These are phyloP conservation scores for Rhynchosporium graminicola DNA, from an alignment of 2,329 filamentous ascomycete genomes.

Conservation along the genomic window DNA sequence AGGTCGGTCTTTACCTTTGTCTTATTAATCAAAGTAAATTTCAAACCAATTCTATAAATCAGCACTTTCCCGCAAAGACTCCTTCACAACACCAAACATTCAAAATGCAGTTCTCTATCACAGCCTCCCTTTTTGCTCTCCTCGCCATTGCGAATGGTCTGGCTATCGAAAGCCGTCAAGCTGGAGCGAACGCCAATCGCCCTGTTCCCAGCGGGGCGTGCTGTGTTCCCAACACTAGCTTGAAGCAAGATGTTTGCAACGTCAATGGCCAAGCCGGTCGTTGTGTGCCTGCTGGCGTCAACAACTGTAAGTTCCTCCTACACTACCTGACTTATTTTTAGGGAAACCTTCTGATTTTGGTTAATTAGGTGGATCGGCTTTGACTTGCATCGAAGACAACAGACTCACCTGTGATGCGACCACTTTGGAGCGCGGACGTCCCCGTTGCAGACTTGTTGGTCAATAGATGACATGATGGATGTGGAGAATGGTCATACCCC, in stretches of 20 bases:
- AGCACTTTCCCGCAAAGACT: neutral
- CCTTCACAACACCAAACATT: neutral
- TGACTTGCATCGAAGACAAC: slow-evolving; percentile 39
- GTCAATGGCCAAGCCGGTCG: slow-evolving; percentile 41
- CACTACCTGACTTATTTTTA: neutral
- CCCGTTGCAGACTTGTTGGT: slow-evolving; percentile 33
- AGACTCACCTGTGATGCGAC: slow-evolving; percentile 38
- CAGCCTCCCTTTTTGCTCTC: slow-evolving; percentile 38
- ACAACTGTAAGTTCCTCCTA: slow-evolving; percentile 39
- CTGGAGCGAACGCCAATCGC: slow-evolving; percentile 39
- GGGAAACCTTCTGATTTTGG: neutral
- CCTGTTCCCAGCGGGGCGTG: slow-evolving; percentile 42
- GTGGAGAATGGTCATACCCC: neutral
- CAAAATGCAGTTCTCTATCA: slow-evolving; percentile 5
- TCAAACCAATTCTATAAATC: neutral
- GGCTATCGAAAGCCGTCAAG: slow-evolving; percentile 30
- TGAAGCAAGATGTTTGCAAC: slow-evolving; percentile 44
- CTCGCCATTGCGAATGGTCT: slow-evolving; percentile 23
- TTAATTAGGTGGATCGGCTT: slow-evolving; percentile 28
- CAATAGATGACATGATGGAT: neutral
- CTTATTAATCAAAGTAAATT: neutral
- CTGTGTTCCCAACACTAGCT: slow-evolving; percentile 42
- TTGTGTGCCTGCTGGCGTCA: slow-evolving; percentile 42
- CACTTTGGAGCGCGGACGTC: slow-evolving; percentile 37
- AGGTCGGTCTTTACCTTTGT: slow-evolving; percentile 1